phyloP scores from a whole-genome alignment of 2,329 filamentous ascomycete genomes.

The Amauroascus verrucosus region DNA sequence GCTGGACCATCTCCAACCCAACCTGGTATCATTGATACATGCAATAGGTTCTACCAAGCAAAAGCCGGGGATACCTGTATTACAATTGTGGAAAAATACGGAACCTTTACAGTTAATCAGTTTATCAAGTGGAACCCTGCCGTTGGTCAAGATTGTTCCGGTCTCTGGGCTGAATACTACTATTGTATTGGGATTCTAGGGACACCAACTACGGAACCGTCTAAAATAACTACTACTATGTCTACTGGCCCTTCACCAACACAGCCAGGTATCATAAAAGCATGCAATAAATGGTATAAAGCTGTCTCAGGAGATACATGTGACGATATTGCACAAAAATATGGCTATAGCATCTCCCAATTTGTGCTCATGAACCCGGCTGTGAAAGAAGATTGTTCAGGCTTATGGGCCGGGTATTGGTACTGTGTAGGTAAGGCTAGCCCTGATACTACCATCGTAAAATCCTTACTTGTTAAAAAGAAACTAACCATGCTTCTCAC shows the following conservation, averaged over 20 bases:
- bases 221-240: neutral
- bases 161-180: constrained; percentile 6
- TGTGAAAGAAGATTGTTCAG: neutral
- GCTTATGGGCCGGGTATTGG: neutral
- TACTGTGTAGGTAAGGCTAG: neutral
- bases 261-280: constrained; percentile 18
- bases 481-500: too few relatives aligned
- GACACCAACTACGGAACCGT: neutral
- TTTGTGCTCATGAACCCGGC: constrained; percentile 4
- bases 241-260: constrained; percentile 9
- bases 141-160: neutral
- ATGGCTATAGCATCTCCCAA: neutral
- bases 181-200: constrained; percentile 1
- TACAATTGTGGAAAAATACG: constrained; percentile 6
- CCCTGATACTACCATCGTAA: too few relatives aligned
- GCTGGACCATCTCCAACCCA: constrained; percentile 1
- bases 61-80: constrained; percentile 2
- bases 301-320: constrained; percentile 20
- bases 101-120: constrained; percentile 4
- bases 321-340: constrained; percentile 16
- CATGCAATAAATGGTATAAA: constrained; percentile 21
- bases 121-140: constrained; percentile 14
- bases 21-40: constrained; percentile 3
- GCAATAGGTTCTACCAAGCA: constrained; percentile 5
- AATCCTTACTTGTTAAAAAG: too few relatives aligned